phyloP scores from a whole-genome alignment of 1,284 basidiomycete genomes.

The Ceratobasidium sp. region DNA sequence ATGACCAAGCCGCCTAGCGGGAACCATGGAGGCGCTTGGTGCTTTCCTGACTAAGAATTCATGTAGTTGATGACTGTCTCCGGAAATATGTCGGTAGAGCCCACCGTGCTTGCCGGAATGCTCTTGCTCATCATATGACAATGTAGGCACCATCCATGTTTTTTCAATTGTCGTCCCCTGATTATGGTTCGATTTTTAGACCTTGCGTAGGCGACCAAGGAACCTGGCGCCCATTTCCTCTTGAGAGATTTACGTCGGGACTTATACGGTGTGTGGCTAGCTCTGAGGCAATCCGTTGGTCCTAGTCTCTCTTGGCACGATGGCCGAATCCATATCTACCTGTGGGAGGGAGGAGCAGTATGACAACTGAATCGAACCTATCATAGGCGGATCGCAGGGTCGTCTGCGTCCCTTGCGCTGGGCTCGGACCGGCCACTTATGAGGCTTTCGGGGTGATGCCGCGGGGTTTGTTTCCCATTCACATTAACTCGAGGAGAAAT shows the following conservation, averaged over 20 bases:
- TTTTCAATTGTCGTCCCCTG: too few species aligned
- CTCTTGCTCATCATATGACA: constrained; percentile 12
- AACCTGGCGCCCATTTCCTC: constrained; percentile 8
- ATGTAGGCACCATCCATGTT: too few species aligned
- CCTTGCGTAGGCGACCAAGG: not conserved
- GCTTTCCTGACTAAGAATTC: not conserved
- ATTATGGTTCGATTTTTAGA: not conserved
- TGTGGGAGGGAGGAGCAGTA: not conserved
- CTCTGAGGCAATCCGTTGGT: not conserved
- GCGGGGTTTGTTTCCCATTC: not conserved
- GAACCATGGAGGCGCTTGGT: too few species aligned
- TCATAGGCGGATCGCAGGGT: not conserved
- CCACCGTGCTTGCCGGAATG: too few species aligned
- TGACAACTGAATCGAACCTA: not conserved
- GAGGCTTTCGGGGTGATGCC: not conserved
- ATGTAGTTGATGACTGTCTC: too few species aligned
- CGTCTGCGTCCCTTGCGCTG: not conserved
- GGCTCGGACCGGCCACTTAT: not conserved
- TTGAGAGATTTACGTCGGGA: not conserved
- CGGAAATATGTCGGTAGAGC: too few species aligned
- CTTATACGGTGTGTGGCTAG: not conserved
- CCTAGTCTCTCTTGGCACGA: not conserved
- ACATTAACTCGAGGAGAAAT: too few species aligned
- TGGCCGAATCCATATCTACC: not conserved
- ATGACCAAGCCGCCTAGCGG: too few species aligned